Conservation (phyloP, 1,139 yeast genomes). For the Candida tropicalis region DNA sequence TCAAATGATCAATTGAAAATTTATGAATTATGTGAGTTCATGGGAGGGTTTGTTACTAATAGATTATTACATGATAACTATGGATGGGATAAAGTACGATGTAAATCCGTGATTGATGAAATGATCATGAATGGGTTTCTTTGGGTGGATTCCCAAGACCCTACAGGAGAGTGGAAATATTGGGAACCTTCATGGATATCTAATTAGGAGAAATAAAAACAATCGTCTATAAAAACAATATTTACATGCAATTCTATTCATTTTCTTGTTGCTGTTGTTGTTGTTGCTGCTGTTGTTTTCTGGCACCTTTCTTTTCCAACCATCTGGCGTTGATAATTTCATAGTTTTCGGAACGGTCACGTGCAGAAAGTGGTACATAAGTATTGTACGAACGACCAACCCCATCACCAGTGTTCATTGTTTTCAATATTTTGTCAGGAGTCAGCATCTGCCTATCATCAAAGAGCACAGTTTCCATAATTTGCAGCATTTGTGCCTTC, state of each 20-base stretch:
- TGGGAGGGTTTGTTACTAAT: conserved; percentile 66
- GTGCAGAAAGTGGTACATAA: conserved; percentile 59
- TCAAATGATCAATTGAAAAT: conserved; percentile 67
- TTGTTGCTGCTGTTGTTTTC: conserved; percentile 1
- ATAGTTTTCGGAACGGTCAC: conserved; percentile 63
- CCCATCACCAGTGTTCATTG: conserved; percentile 71
- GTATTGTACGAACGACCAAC: conserved; percentile 56
- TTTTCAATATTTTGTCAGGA: neutral
- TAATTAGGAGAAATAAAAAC: conserved; percentile 11
- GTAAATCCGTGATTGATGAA: conserved; percentile 67
- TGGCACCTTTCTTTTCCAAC: conserved; percentile 40
- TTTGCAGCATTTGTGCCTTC: conserved; percentile 35
- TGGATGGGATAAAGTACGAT: conserved; percentile 67
- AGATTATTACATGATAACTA: conserved; percentile 68
- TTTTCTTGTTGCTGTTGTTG: neutral
- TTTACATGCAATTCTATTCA: neutral
- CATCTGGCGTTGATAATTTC: conserved; percentile 71
- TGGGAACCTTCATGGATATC: conserved; percentile 62
- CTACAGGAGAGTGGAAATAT: conserved; percentile 50
- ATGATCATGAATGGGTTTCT: conserved; percentile 79
- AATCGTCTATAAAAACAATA: neutral
- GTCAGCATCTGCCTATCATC: conserved; percentile 6
- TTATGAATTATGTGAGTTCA: conserved; percentile 70
- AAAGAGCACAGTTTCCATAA: conserved; percentile 25
- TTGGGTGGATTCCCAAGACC: conserved; percentile 74